Evolutionary conservation across 495 filamentous ascomycete species (phyloP), one percentile per base, ranked within the genome.

Genomic region (Xylaria sp.): DNA sequence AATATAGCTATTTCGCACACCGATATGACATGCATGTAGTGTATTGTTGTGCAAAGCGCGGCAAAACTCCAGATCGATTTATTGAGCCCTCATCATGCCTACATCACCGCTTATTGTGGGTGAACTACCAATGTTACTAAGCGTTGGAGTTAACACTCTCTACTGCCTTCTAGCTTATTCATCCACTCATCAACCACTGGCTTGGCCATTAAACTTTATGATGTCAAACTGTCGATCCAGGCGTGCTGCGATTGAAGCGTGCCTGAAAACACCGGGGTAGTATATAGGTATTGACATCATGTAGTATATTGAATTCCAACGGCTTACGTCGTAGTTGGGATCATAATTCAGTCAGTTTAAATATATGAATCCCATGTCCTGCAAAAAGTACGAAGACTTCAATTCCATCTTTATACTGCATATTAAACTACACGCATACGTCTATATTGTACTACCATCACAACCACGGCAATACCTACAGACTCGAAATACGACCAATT

Each of bases 61-160:
- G 6, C 35, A 26, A 6, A 7, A 3, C 35, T n/a, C 55, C 17
- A 31, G 7, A 61, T 61, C 19, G 35, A 0, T 24, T n/a, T 29
- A 17, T 67, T 29, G 43, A 67, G 48, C 64, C 29, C 26, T 44
- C 64, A 67, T 67, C 64, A 67, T 67, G 14, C 48, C 40, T 53
- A 53, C 64, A 55, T 55, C 64, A 67, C 35, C n/a, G n/a, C n/a
- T n/a, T n/a, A n/a, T n/a, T n/a, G n/a, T n/a, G n/a, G n/a, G n/a
- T n/a, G n/a, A n/a, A n/a, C n/a, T n/a, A n/a, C n/a, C n/a, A n/a
- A n/a, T n/a, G n/a, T n/a, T n/a, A n/a, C n/a, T n/a, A n/a, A n/a
- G n/a, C n/a, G n/a, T n/a, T 50, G 29, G 37, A 29, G 26, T 35
- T 2, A 40, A 35, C 26, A 31, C 9, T 3, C 6, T 35, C 41